These are phyloP conservation scores for Ceratocystis diversiconidia DNA, from an alignment of 2,329 filamentous ascomycete species.

Conservation along the genomic window DNA sequence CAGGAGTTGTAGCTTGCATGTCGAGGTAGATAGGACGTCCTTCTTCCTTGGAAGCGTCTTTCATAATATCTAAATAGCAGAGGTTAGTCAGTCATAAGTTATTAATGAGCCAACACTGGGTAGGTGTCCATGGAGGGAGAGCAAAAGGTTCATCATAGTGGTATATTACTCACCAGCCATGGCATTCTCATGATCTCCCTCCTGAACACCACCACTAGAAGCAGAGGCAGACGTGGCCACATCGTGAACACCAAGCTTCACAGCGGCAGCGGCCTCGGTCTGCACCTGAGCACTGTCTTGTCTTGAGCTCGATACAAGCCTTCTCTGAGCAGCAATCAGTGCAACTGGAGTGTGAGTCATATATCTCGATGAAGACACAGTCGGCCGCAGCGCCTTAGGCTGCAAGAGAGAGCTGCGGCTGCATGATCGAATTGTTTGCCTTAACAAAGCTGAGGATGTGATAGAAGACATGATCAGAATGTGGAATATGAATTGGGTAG, in stretches of 20 bases:
- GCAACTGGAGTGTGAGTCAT: constrained; percentile 5
- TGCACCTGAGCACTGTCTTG: constrained; percentile 66
- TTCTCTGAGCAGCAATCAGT: constrained; percentile 27
- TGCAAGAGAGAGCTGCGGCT: constrained; percentile 30
- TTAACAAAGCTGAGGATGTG: constrained; percentile 50
- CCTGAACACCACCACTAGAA: constrained; percentile 12
- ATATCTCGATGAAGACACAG: constrained; percentile 12
- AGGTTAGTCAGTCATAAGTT: background rate
- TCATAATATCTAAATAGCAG: constrained; percentile 51
- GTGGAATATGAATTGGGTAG: constrained; percentile 4
- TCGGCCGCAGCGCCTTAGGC: constrained; percentile 19
- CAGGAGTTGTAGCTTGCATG: constrained; percentile 93
- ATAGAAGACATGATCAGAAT: constrained; percentile 42
- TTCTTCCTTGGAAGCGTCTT: constrained; percentile 84
- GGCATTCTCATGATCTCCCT: constrained; percentile 16
- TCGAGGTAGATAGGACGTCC: constrained; percentile 95
- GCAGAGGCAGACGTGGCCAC: background rate
- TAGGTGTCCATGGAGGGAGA: constrained; percentile 22
- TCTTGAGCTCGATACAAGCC: constrained; percentile 75
- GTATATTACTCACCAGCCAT: constrained; percentile 16
- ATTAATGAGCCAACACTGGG: background rate
- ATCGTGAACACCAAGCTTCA: constrained; percentile 73
- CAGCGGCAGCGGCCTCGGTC: constrained; percentile 67
- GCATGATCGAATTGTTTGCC: constrained; percentile 53
- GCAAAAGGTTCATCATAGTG: constrained; percentile 9